phyloP scores from a whole-genome alignment of 2,329 filamentous ascomycete species.

The Pseudogymnoascus sp. region DNA sequence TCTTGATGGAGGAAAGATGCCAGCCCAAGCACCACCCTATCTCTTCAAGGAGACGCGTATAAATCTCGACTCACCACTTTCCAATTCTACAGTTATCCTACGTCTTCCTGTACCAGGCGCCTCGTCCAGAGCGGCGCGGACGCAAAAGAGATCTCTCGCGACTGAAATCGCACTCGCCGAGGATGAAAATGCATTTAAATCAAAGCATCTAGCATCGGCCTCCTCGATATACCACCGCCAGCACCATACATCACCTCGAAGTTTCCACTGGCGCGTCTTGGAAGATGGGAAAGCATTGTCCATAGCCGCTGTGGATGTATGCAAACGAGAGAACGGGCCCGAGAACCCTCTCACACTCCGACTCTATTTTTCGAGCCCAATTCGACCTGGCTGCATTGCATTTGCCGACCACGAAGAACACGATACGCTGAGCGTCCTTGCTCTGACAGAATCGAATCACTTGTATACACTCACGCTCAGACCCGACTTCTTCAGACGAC shows the following conservation, averaged over 20 bases:
- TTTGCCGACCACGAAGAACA: constrained; percentile 73
- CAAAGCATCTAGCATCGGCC: constrained; percentile 64
- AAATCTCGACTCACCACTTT: constrained; percentile 66
- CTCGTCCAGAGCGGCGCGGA: constrained; percentile 25
- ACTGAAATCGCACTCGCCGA: constrained; percentile 39
- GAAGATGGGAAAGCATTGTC: constrained; percentile 74
- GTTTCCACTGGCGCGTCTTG: constrained; percentile 84
- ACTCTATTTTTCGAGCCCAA: constrained; percentile 65
- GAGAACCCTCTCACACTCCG: constrained; percentile 71
- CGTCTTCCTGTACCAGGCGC: constrained; percentile 50
- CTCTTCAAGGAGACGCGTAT: constrained; percentile 83
- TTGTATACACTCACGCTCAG: constrained; percentile 78
- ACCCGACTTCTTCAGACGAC: constrained; percentile 71
- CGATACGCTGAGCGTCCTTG: constrained; percentile 71
- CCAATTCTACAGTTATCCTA: constrained; percentile 62
- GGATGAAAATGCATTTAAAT: constrained; percentile 67
- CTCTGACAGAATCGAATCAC: constrained; percentile 68
- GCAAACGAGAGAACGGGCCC: constrained; percentile 53
- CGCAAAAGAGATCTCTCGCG: constrained; percentile 34
- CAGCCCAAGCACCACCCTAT: constrained; percentile 51
- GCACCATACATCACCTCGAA: constrained; percentile 67
- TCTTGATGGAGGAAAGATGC: constrained; percentile 61
- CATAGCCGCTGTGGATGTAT: constrained; percentile 74
- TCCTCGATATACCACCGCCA: constrained; percentile 79
- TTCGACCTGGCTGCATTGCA: constrained; percentile 70